Conservation (phyloP, 768 basidiomycete genomes). For the Lentinula edodes region DNA sequence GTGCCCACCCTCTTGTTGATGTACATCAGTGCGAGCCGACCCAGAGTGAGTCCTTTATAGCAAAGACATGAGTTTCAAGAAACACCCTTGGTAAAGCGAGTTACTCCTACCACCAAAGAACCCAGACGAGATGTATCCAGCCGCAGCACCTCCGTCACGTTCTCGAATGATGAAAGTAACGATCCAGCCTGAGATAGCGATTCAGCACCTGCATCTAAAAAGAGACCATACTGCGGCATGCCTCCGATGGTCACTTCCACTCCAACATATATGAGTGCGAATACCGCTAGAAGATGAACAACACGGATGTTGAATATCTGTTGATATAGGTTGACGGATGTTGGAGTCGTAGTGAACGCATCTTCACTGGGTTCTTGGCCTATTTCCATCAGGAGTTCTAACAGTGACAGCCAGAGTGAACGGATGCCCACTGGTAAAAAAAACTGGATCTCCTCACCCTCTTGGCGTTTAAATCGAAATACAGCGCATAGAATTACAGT, state of each 20-base stretch:
- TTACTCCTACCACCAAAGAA: slow-evolving; percentile 13
- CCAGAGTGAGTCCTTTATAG: slow-evolving; percentile 38
- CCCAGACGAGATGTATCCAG: slow-evolving; percentile 35
- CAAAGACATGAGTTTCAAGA: background rate
- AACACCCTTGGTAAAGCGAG: background rate
- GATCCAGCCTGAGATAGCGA: slow-evolving; percentile 30
- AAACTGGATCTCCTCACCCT: slow-evolving; percentile 33
- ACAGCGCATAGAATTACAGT: slow-evolving; percentile 32
- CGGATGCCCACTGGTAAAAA: slow-evolving; percentile 10
- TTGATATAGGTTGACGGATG: slow-evolving; percentile 21
- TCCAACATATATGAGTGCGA: slow-evolving; percentile 37
- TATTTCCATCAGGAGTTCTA: slow-evolving; percentile 21
- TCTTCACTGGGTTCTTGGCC: slow-evolving; percentile 24
- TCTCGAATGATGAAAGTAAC: slow-evolving; percentile 37
- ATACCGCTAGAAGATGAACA: slow-evolving; percentile 33
- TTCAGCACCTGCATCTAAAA: background rate
- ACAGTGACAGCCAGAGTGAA: background rate
- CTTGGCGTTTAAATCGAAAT: slow-evolving; percentile 47
- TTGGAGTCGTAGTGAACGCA: slow-evolving; percentile 16
- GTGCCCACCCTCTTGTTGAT: slow-evolving; percentile 35
- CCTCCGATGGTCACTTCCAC: slow-evolving; percentile 38
- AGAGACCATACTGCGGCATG: slow-evolving; percentile 5
- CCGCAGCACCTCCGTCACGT: slow-evolving; percentile 27
- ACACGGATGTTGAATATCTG: slow-evolving; percentile 28
- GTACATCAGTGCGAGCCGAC: slow-evolving; percentile 46